Evolutionary conservation across 2,329 filamentous ascomycete genomes (phyloP).

Genomic region (Fusarium continuum): DNA sequence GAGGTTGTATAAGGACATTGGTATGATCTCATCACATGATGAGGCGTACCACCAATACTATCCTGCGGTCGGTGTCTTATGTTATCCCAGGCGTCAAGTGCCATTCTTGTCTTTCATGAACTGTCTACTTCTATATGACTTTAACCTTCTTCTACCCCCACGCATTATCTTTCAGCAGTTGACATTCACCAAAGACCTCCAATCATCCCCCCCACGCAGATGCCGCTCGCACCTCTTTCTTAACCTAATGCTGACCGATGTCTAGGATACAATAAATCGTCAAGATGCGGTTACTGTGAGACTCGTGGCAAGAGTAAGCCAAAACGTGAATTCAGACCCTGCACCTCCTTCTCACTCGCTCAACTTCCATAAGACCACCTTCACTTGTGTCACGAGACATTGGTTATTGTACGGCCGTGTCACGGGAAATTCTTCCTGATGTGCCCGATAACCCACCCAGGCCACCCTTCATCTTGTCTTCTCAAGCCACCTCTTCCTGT

Average conservation of each 20-base stretch:
- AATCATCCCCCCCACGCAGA: constrained; percentile 35
- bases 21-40: constrained; percentile 2
- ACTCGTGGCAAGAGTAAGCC: constrained; percentile 59
- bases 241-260: constrained; percentile 29
- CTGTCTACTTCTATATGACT: neutral
- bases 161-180: constrained; percentile 6
- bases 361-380: neutral
- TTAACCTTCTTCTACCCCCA: constrained; percentile 19
- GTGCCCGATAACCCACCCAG: neutral
- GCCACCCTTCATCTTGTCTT: neutral
- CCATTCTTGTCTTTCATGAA: neutral
- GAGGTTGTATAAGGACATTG: neutral
- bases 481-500: neutral
- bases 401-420: neutral
- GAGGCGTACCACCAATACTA: neutral
- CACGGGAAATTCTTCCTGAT: constrained; percentile 12
- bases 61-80: neutral
- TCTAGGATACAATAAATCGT: constrained; percentile 62
- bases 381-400: constrained; percentile 7
- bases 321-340: constrained; percentile 52
- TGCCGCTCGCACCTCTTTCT: constrained; percentile 11
- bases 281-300: constrained; percentile 64
- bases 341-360: neutral
- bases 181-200: constrained; percentile 16
- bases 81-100: neutral